These are phyloP conservation scores for Saururus chinensis DNA, from an alignment of 164 flowering plant species.

Conservation along the genomic window DNA sequence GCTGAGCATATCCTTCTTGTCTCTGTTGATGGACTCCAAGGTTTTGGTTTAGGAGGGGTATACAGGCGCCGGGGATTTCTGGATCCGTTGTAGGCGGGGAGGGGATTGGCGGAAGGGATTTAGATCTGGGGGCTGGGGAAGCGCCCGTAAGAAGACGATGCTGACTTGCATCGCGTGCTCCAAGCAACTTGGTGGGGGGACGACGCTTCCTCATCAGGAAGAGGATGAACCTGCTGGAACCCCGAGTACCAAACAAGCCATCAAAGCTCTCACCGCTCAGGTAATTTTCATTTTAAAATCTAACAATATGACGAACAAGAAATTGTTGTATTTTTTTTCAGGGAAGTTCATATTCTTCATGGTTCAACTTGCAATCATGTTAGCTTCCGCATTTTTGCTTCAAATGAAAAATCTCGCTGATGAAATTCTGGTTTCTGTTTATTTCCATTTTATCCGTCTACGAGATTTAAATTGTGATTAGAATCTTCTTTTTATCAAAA, in stretches of 20 bases:
- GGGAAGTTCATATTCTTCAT: too few relatives aligned
- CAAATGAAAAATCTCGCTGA: constrained; percentile 20
- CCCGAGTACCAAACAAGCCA: constrained; percentile 3
- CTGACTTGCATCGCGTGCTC: constrained; percentile 88
- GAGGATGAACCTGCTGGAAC: constrained; percentile 1
- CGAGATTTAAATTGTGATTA: background rate
- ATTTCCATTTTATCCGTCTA: constrained; percentile 18
- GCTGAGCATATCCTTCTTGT: background rate
- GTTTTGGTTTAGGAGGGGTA: background rate
- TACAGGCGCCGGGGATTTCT: background rate
- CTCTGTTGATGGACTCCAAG: background rate
- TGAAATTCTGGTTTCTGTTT: constrained; percentile 66
- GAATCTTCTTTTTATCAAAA: too few relatives aligned
- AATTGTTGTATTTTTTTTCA: too few relatives aligned
- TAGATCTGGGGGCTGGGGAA: too few relatives aligned
- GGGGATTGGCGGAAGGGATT: too few relatives aligned
- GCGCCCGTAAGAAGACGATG: constrained; percentile 20
- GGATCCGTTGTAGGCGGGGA: constrained; percentile 4
- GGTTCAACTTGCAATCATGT: too few relatives aligned
- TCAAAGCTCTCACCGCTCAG: constrained; percentile 6
- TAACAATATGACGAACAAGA: too few relatives aligned
- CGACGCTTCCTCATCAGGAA: constrained; percentile 31
- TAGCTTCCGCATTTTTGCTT: too few relatives aligned
- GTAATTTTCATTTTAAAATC: background rate
- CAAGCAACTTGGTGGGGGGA: constrained; percentile 50